Percentiles rank a stretch among this genome's conserved stretches.
These are phyloP conservation scores for Cicer pinnatifidum DNA, from an alignment of 306 rosid species.

Conservation along the genomic window DNA sequence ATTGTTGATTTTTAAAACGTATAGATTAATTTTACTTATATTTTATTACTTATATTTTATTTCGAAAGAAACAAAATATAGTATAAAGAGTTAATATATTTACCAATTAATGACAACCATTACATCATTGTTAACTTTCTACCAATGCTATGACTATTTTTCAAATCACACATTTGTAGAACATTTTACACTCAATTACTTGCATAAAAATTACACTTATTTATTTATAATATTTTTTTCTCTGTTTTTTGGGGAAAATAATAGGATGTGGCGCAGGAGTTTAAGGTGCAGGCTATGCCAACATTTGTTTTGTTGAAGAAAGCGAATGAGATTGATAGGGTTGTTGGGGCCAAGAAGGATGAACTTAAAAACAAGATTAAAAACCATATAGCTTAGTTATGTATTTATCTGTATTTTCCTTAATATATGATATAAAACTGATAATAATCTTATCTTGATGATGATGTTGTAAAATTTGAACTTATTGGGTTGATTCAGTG, in stretches of 20 bases:
- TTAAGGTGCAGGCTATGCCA: constrained; percentile 83
- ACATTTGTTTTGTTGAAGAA: constrained; percentile 76
- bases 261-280: constrained; percentile 76
- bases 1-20: no score
- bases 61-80: neutral
- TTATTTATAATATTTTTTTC: neutral
- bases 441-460: constrained; percentile 1
- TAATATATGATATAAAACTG: neutral
- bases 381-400: constrained; percentile 43
- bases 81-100: no score
- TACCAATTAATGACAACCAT: no score
- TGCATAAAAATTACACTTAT: no score
- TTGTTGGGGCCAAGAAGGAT: constrained; percentile 79
- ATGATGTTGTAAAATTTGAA: constrained; percentile 16
- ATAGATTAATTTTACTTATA: no score
- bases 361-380: constrained; percentile 71
- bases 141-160: no score
- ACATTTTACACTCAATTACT: no score
- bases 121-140: no score
- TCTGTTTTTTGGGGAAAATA: neutral
- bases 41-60: neutral
- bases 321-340: constrained; percentile 67
- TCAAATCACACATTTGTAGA: no score
- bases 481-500: neutral
- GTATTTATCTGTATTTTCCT: constrained; percentile 10